Evolutionary conservation across 2,329 filamentous ascomycete species (phyloP), one percentile per base, ranked within the genome.

Genomic region (Coniella vitis): DNA sequence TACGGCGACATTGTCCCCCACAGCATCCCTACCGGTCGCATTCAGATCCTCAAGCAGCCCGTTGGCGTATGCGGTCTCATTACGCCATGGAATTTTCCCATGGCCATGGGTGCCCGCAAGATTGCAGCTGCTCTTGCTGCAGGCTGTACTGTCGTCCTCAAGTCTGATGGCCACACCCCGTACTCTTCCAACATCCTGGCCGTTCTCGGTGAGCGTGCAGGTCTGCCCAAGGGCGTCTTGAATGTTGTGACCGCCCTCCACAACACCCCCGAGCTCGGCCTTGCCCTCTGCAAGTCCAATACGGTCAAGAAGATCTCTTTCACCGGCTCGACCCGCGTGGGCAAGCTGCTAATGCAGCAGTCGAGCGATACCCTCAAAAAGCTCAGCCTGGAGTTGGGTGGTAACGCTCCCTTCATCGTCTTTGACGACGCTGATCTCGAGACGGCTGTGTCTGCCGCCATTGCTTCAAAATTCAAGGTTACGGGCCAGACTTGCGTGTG

Each of bases 121-220:
- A 59, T 67, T 14, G 69, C 60, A 0, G 63, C 78, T 0, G 77
- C 76, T 1, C 68, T 87, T 22, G 84, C 84, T 12, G 83, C 83
- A 17, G 84, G 84, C 39, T 87, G 83, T 64, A 84, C 83, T 2
- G 77, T 86, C 10, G 82, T 87, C 4, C 76, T 78, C 45, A 87
- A 87, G 65, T 80, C 82, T n/a, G 81, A 84, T 0, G 74, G 76
- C 16, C 83, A 87, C 65, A 86, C 84, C 0, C 84, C 84, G 0
- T 81, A 84, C 60, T 84, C 81, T 34, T 76, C 79, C 3, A 79
- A 83, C 37, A 83, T 83, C 1, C 65, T 87, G 12, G 78, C 79
- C 1, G 79, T 84, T 60, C 72, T 87, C 29, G 80, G 78, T 1
- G 69, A 77, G 48, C 72, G 79, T 16, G 37, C 37, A 10, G 37